Base-by-base conservation (phyloP, 176 grass and related monocot species). In the Tuctoria greenei region DNA sequence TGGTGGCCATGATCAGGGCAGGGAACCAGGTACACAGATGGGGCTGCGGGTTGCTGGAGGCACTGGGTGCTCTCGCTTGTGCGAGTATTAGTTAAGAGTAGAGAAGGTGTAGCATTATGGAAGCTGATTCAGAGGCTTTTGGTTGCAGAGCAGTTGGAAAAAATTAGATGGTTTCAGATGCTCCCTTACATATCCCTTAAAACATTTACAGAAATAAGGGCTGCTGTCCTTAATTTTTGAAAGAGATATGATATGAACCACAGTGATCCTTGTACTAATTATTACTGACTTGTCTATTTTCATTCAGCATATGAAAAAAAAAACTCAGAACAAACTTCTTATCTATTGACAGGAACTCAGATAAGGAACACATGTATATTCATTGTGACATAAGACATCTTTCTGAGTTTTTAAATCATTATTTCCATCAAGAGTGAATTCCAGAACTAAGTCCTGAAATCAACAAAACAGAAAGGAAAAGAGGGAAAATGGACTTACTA, bases 401-500 rank as follows among this genome's bases (percentile, higher is more conserved):
- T 63, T 45, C 20, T 31, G 21, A 46, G 20, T 56, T 20, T 64
- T 43, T 44, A 43, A 42, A 60, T 61, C 35, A 46, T 54, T 62
- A 41, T 31, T 62, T 69, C 14, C 43, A 20, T 5, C 54, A 63
- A 20, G 31, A 12, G 37, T 10, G 24, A 81, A 49, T 40, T 5
- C n/a, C 31, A 35, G 28, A 45, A 20, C 18, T 43, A 39, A 71
- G 13, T 58, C 41, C 39, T 57, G 37, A 66, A 47, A 71, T 65
- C 28, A 39, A 46, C 16, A 56, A 71, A 49, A 38, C 43, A 34
- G 0, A 77, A 62, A 46, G 25, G 41, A 2, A 64, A 55, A 12
- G 3, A 14, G 10, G 74, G 26, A 51, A 64, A 65, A 68, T 63
- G 0, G 38, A 78, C 94, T 80, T 93, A 97, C 95, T 97, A 47